Conservation (phyloP, 495 filamentous ascomycete species). For the Clohesyomyces aquaticus region DNA sequence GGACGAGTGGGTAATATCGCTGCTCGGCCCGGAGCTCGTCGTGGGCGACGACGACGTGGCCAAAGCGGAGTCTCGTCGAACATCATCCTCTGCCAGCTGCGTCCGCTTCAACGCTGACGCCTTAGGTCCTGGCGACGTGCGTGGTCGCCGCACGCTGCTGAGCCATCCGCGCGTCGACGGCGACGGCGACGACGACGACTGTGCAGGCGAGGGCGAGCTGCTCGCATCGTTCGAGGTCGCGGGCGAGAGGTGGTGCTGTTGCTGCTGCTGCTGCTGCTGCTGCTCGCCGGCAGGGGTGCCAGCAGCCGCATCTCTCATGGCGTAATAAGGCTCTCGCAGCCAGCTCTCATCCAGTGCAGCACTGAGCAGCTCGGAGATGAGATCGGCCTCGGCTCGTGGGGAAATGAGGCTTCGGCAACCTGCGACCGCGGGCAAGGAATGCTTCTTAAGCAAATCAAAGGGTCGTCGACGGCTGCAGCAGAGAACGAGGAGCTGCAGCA, state of each 20-base stretch:
- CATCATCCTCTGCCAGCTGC: slow-evolving; percentile 39
- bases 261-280: slow-evolving; percentile 3
- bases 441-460: slow-evolving; percentile 3
- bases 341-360: slow-evolving; percentile 30
- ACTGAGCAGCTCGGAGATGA: slow-evolving; percentile 26
- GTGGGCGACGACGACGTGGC: slow-evolving; percentile 53
- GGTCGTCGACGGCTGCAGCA: too few relatives aligned
- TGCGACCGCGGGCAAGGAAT: slow-evolving; percentile 5
- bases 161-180: slow-evolving; percentile 36
- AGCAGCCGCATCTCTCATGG: slow-evolving; percentile 37
- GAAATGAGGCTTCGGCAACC: slow-evolving; percentile 28
- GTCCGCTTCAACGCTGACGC: slow-evolving; percentile 31
- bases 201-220: slow-evolving; percentile 15
- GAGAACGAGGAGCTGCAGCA: background rate
- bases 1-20: slow-evolving; percentile 45
- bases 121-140: slow-evolving; percentile 36
- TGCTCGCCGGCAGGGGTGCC: slow-evolving; percentile 13
- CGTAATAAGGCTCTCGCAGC: slow-evolving; percentile 14
- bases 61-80: slow-evolving; percentile 60
- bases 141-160: slow-evolving; percentile 37
- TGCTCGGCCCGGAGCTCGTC: slow-evolving; percentile 52
- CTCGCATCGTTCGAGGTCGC: slow-evolving; percentile 11
- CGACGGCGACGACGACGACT: slow-evolving; percentile 17
- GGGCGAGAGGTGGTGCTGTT: slow-evolving; percentile 13
- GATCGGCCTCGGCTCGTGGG: slow-evolving; percentile 12